Evolutionary conservation across 352 stramenopile species (phyloP).

Genomic region (Phytophthora kernoviae): DNA sequence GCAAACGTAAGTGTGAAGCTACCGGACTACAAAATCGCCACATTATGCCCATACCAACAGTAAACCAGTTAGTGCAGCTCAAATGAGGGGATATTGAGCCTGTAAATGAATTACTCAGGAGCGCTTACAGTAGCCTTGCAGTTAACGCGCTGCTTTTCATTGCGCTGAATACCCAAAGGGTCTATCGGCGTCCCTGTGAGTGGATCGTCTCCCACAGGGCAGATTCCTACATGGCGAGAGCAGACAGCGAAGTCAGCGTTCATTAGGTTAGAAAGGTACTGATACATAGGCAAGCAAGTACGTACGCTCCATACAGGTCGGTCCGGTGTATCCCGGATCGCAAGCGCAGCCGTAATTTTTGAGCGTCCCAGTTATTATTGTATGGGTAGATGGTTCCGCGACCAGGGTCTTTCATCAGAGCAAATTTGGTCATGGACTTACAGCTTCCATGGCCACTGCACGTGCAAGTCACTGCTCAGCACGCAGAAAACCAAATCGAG

Average conservation of each 20-base stretch:
- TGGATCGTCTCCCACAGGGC: conserved; percentile 85
- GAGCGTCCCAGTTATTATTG: conserved; percentile 78
- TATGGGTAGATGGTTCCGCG: conserved; percentile 56
- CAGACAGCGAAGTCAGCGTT: not conserved
- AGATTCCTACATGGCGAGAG: conserved; percentile 47
- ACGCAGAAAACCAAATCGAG: not conserved
- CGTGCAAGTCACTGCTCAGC: conserved; percentile 55
- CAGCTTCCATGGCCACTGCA: conserved; percentile 87
- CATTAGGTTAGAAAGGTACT: not conserved
- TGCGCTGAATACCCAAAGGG: conserved; percentile 65
- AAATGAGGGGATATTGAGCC: not conserved
- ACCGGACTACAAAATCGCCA: conserved; percentile 40
- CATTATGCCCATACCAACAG: not conserved
- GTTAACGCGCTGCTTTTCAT: conserved; percentile 68
- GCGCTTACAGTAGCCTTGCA: conserved; percentile 72
- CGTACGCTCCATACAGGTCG: conserved; percentile 73
- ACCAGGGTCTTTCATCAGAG: conserved; percentile 65
- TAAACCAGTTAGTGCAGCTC: not conserved
- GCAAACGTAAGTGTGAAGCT: conserved; percentile 88
- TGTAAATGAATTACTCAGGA: not conserved
- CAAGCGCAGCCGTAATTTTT: conserved; percentile 86
- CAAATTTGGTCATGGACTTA: conserved; percentile 68
- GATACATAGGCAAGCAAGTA: not conserved
- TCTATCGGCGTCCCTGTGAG: conserved; percentile 77
- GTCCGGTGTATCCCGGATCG: conserved; percentile 75